These are phyloP conservation scores for Zygnema circumcarinatum DNA, from an alignment of 139 green algal genomes.

Conservation along the genomic window DNA sequence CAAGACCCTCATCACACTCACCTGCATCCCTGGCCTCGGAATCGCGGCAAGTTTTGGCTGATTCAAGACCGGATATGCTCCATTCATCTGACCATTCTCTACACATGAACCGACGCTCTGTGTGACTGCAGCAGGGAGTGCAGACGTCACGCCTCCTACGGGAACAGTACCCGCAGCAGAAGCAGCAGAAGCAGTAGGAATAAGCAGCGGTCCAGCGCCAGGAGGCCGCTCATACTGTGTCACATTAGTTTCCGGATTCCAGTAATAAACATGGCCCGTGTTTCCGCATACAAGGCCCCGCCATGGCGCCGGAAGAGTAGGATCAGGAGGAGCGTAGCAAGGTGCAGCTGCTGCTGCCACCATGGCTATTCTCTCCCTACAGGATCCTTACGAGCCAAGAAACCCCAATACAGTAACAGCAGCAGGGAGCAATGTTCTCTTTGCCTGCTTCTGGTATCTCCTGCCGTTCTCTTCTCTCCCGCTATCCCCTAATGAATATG, in stretches of 20 bases:
- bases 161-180: constrained; percentile 7
- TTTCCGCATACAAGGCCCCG: constrained; percentile 67
- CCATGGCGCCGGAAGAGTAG: constrained; percentile 66
- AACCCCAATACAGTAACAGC: too few relatives aligned
- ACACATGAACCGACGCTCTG: background rate
- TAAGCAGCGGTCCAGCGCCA: background rate
- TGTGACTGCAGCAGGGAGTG: background rate
- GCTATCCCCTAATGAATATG: too few relatives aligned
- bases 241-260: constrained; percentile 80
- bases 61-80: background rate
- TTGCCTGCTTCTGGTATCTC: too few relatives aligned
- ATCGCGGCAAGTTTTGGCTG: background rate
- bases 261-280: constrained; percentile 78
- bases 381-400: too few relatives aligned
- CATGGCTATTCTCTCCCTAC: too few relatives aligned
- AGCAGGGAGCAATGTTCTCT: too few relatives aligned
- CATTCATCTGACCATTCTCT: constrained; percentile 1
- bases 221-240: constrained; percentile 76
- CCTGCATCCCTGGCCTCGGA: background rate
- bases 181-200: background rate
- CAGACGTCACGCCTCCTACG: background rate
- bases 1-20: too few relatives aligned
- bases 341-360: constrained; percentile 39
- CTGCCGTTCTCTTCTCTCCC: too few relatives aligned
- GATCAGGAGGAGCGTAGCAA: constrained; percentile 61